phyloP scores from a whole-genome alignment of 371 early-diverging fungal species.

The Dinochytrium kinnereticum region DNA sequence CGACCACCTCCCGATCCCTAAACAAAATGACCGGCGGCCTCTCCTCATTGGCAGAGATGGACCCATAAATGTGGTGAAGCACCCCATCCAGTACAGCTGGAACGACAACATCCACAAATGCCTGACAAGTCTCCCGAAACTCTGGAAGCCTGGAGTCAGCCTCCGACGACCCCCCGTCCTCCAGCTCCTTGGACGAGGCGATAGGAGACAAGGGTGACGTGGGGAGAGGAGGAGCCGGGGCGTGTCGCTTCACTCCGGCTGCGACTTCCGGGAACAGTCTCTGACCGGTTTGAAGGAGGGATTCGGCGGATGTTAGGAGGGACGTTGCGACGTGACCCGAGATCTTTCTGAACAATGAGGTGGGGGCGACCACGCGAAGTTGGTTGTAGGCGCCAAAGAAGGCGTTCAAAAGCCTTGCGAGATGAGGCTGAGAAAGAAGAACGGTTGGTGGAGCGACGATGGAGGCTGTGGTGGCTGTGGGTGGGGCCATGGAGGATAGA shows the following conservation, averaged over 20 bases:
- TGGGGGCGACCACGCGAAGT: constrained; percentile 67
- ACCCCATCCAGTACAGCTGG: not conserved
- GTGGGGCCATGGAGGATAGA: not conserved
- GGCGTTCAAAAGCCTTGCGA: constrained; percentile 73
- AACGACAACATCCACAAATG: constrained; percentile 1
- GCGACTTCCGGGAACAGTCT: not conserved
- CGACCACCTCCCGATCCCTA: not conserved
- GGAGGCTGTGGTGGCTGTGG: not conserved
- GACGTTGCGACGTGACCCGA: not conserved
- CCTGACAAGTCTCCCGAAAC: not conserved
- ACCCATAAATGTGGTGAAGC: not conserved
- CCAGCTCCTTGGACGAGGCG: not conserved
- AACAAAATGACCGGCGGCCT: not conserved
- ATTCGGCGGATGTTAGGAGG: not conserved
- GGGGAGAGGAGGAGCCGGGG: not conserved
- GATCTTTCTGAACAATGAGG: constrained; percentile 22
- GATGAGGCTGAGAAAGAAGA: constrained; percentile 70
- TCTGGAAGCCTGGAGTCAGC: not conserved
- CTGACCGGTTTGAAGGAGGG: not conserved
- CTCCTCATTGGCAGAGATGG: not conserved
- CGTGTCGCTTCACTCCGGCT: not conserved
- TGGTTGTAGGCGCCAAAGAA: constrained; percentile 70
- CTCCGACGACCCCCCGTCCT: not conserved
- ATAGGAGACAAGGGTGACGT: not conserved
- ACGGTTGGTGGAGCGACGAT: constrained; percentile 59